phyloP scores from a whole-genome alignment of 108 stramenopile genomes.

The Cyclotella atomus region DNA sequence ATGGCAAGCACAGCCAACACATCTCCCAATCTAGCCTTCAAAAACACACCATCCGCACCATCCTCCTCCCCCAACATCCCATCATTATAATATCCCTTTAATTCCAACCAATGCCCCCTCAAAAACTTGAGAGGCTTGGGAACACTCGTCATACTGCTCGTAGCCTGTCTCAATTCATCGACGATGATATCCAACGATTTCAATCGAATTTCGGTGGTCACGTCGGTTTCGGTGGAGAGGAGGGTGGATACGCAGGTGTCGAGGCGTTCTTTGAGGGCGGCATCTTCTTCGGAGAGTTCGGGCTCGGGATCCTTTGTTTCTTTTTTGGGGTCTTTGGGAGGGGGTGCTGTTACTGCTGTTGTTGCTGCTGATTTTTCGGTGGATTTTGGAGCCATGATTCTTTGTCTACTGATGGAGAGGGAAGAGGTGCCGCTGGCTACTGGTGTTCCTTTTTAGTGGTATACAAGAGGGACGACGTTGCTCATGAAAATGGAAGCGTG shows the following conservation, averaged over 20 bases:
- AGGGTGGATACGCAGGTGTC: slow-evolving; percentile 89
- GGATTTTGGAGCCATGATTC: slow-evolving; percentile 55
- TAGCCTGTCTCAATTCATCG: slow-evolving; percentile 88
- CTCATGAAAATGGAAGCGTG: no score
- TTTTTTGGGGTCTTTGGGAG: slow-evolving; percentile 27
- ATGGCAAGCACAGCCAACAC: slow-evolving; percentile 97
- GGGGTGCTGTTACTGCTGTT: slow-evolving; percentile 31
- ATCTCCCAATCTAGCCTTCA: slow-evolving; percentile 89
- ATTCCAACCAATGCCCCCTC: slow-evolving; percentile 88
- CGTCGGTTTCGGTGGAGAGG: slow-evolving; percentile 63
- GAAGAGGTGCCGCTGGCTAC: no score
- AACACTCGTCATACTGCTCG: slow-evolving; percentile 97
- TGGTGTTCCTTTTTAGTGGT: no score
- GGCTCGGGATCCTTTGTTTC: slow-evolving; percentile 28
- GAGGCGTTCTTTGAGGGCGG: slow-evolving; percentile 83
- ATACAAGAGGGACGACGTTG: no score
- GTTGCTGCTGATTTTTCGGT: slow-evolving; percentile 49
- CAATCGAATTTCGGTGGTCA: slow-evolving; percentile 73
- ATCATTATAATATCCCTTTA: slow-evolving; percentile 90
- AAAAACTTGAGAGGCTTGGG: slow-evolving; percentile 99
- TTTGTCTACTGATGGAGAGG: no score
- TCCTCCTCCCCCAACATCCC: slow-evolving; percentile 32
- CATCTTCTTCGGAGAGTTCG: slow-evolving; percentile 82
- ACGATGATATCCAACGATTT: slow-evolving; percentile 92
- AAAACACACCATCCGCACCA: slow-evolving; percentile 53